These are phyloP conservation scores for Fusarium sp. DNA, from an alignment of 2,329 filamentous ascomycete genomes.

Conservation along the genomic window DNA sequence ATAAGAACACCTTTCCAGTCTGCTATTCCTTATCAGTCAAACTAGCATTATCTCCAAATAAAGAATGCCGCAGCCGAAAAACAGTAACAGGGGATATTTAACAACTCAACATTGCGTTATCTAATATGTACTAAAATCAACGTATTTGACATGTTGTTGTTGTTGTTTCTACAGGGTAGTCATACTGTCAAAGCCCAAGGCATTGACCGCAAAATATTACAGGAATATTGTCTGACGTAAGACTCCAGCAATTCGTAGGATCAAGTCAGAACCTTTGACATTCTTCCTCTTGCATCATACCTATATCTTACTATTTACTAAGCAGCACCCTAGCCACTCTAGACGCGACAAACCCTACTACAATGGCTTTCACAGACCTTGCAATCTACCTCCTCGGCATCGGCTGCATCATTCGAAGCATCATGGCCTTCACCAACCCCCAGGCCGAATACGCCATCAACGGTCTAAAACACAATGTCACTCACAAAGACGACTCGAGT, in stretches of 20 bases:
- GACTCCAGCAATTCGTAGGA: neutral
- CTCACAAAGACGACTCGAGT: neutral
- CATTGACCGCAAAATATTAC: too few relatives aligned
- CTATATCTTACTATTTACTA: neutral
- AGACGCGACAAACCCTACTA: accelerated
- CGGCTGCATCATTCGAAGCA: slow-evolving; percentile 2
- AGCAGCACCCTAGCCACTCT: accelerated
- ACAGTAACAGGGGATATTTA: too few relatives aligned
- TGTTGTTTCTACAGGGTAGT: too few relatives aligned
- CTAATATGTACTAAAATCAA: too few relatives aligned
- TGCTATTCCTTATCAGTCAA: too few relatives aligned
- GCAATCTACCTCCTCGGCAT: neutral
- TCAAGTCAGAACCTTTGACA: neutral
- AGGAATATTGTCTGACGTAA: neutral
- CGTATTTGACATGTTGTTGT: too few relatives aligned
- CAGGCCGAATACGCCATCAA: slow-evolving; percentile 15
- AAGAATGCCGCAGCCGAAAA: too few relatives aligned
- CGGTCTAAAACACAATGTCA: neutral
- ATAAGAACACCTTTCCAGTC: neutral
- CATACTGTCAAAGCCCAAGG: too few relatives aligned
- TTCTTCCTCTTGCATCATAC: neutral
- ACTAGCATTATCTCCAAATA: too few relatives aligned
- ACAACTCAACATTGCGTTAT: too few relatives aligned
- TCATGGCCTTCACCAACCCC: slow-evolving; percentile 11
- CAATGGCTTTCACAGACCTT: neutral